phyloP scores from a whole-genome alignment of 495 filamentous ascomycete species.

The Echria macrotheca region DNA sequence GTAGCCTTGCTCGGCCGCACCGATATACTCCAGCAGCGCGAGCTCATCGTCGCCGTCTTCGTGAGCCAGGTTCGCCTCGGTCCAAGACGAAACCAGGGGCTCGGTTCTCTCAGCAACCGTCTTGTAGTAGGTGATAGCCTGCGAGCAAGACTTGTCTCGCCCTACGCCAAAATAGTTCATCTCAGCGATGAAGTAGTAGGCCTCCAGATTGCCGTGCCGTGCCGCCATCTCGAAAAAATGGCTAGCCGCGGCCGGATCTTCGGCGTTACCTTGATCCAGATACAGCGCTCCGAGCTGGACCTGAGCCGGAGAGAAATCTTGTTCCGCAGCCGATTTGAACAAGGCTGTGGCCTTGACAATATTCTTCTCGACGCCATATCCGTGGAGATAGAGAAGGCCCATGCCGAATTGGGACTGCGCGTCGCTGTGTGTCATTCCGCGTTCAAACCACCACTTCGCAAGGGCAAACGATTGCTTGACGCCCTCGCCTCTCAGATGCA shows the following conservation, averaged over 20 bases:
- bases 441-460: conserved; percentile 80
- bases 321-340: conserved; percentile 77
- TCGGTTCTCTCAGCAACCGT: conserved; percentile 88
- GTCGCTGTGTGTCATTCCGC: conserved; percentile 74
- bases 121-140: conserved; percentile 90
- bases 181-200: conserved; percentile 93
- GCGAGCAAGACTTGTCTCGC: conserved; percentile 69
- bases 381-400: conserved; percentile 82
- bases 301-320: conserved; percentile 77
- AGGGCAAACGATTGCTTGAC: conserved; percentile 70
- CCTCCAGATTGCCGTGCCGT: conserved; percentile 82
- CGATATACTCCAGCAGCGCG: conserved; percentile 78
- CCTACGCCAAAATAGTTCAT: conserved; percentile 77
- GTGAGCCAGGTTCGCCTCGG: conserved; percentile 80
- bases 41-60: conserved; percentile 79
- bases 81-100: conserved; percentile 73
- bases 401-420: conserved; percentile 79
- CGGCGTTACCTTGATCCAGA: conserved; percentile 78
- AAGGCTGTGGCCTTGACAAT: conserved; percentile 66
- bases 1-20: conserved; percentile 95
- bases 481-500: conserved; percentile 90
- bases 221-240: conserved; percentile 91
- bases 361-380: conserved; percentile 73
- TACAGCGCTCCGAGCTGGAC: conserved; percentile 81
- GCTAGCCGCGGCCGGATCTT: conserved; percentile 58